Evolutionary conservation across 2,329 filamentous ascomycete genomes (phyloP).

Genomic region (Verticillium alfalfae): DNA sequence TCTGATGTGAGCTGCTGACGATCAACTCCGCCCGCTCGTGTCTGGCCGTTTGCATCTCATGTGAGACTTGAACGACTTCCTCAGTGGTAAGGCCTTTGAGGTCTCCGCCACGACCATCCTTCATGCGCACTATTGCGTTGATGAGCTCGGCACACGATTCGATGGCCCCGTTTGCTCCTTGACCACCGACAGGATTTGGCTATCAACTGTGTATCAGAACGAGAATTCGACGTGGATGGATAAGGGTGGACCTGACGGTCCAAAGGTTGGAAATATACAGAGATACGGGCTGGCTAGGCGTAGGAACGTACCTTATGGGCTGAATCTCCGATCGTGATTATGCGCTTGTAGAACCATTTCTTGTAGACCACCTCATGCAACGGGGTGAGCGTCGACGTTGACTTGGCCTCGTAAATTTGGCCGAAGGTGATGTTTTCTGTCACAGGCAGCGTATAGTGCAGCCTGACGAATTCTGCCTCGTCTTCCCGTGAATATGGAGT

Average conservation of each 20-base stretch:
- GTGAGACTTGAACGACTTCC: conserved; percentile 10
- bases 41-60: conserved; percentile 13
- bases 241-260: too few species aligned
- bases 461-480: conserved; percentile 18
- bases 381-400: conserved; percentile 21
- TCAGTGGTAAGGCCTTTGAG: conserved; percentile 7
- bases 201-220: background rate
- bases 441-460: conserved; percentile 14
- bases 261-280: too few species aligned
- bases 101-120: conserved; percentile 1
- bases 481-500: conserved; percentile 24
- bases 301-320: conserved; percentile 21
- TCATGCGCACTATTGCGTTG: conserved; percentile 12
- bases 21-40: conserved; percentile 7
- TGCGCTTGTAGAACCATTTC: conserved; percentile 24
- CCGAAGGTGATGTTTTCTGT: conserved; percentile 19
- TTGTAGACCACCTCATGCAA: conserved; percentile 25
- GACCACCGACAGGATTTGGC: conserved; percentile 19
- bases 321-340: conserved; percentile 23
- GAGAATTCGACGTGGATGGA: background rate
- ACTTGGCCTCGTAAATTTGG: conserved; percentile 19
- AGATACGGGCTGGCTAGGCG: too few species aligned
- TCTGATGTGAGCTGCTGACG: conserved; percentile 8
- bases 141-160: conserved; percentile 18
- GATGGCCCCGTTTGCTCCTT: conserved; percentile 20